Conservation (phyloP, 1,284 basidiomycete species). For the Caloboletus firmus region DNA sequence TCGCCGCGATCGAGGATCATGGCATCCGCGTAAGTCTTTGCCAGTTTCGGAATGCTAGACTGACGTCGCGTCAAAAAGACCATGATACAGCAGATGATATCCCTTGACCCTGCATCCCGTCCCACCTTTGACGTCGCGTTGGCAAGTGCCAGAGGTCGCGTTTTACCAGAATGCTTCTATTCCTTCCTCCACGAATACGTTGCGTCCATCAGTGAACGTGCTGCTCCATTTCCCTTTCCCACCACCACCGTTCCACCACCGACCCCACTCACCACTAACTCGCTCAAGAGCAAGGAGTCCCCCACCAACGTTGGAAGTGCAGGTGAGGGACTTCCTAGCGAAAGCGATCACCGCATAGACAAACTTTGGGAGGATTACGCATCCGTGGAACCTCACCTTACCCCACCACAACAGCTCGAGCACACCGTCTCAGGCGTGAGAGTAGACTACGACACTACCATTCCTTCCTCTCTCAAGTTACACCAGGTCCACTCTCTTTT, state of each 20-base stretch:
- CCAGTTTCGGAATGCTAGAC: not conserved
- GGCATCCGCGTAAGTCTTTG: conserved; percentile 66
- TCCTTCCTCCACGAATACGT: conserved; percentile 92
- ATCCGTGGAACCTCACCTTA: conserved; percentile 70
- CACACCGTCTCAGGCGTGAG: conserved; percentile 53
- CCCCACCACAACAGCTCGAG: conserved; percentile 45
- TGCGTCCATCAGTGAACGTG: conserved; percentile 73
- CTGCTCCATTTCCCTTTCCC: conserved; percentile 46
- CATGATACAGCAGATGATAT: conserved; percentile 89
- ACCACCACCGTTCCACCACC: conserved; percentile 26
- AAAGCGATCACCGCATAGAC: conserved; percentile 78
- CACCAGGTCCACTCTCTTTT: conserved; percentile 51
- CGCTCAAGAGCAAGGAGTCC: conserved; percentile 29
- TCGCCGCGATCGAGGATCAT: conserved; percentile 79
- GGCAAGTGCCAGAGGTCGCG: conserved; percentile 70
- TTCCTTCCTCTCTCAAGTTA: conserved; percentile 48
- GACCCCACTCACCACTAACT: conserved; percentile 24
- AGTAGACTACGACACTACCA: conserved; percentile 45
- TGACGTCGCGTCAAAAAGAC: conserved; percentile 50
- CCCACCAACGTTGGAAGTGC: conserved; percentile 27
- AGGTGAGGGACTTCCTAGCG: conserved; percentile 59
- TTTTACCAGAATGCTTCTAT: conserved; percentile 93
- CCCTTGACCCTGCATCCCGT: conserved; percentile 72
- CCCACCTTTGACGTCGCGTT: conserved; percentile 86
- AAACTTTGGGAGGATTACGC: conserved; percentile 82